phyloP scores from a whole-genome alignment of 208 protist genomes.

The Wallacemonas sp. region DNA sequence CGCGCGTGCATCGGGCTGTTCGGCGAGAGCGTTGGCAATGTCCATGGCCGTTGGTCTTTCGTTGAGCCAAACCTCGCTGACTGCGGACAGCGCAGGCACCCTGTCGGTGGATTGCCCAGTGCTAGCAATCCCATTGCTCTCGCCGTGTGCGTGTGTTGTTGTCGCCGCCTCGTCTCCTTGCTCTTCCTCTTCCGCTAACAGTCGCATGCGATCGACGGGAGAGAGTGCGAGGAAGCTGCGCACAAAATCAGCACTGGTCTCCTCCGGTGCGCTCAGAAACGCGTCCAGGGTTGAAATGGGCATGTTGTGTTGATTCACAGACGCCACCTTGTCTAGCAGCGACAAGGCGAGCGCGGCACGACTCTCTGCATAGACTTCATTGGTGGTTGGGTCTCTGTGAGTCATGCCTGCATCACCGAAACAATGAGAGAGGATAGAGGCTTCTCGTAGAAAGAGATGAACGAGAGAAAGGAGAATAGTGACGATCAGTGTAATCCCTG shows the following conservation, averaged over 20 bases:
- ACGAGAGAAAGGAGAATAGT: too few relatives aligned
- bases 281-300: slow-evolving; percentile 30
- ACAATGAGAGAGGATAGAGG: too few relatives aligned
- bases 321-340: not conserved
- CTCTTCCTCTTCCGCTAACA: not conserved
- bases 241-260: slow-evolving; percentile 22
- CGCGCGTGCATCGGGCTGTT: slow-evolving; percentile 1
- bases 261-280: slow-evolving; percentile 28
- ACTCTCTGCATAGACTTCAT: not conserved
- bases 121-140: too few relatives aligned
- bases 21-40: not conserved
- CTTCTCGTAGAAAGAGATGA: not conserved
- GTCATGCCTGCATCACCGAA: not conserved
- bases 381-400: not conserved
- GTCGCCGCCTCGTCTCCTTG: not conserved
- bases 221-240: slow-evolving; percentile 17
- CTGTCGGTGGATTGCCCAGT: too few relatives aligned
- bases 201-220: not conserved
- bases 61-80: not conserved
- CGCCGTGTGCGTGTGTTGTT: too few relatives aligned
- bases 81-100: not conserved
- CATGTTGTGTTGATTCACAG: not conserved
- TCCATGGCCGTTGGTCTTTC: not conserved
- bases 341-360: not conserved
- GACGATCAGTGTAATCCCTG: too few relatives aligned